Evolutionary conservation across 2,329 filamentous ascomycete genomes (phyloP).

Genomic region (Ceratocystis cacaofunesta): DNA sequence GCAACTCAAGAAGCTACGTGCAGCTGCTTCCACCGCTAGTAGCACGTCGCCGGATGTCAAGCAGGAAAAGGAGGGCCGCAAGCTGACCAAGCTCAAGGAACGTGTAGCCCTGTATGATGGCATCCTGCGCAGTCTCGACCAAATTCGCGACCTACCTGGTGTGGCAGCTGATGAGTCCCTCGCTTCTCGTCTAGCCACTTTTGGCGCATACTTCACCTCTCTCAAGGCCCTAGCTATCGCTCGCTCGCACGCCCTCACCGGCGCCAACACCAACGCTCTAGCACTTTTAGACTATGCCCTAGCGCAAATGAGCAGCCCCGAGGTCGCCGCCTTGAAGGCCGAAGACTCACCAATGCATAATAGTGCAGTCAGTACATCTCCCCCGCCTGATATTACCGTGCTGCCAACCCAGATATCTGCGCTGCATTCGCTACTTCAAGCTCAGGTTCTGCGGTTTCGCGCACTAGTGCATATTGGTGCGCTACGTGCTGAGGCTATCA

Average conservation of each 20-base stretch:
- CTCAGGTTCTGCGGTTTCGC: constrained; percentile 64
- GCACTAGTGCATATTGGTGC: constrained; percentile 73
- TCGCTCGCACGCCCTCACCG: constrained; percentile 64
- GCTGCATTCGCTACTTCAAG: constrained; percentile 48
- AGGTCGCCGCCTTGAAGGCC: constrained; percentile 29
- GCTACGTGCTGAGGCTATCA: constrained; percentile 34
- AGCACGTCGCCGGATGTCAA: constrained; percentile 16
- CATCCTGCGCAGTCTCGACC: constrained; percentile 77
- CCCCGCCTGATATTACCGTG: constrained; percentile 52
- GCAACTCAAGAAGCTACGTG: constrained; percentile 36
- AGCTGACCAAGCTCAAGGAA: constrained; percentile 68
- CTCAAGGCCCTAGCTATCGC: constrained; percentile 78
- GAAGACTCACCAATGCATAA: constrained; percentile 21
- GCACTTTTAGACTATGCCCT: constrained; percentile 64
- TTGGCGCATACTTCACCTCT: constrained; percentile 70
- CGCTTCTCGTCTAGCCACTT: constrained; percentile 61
- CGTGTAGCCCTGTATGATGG: constrained; percentile 82
- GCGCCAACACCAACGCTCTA: constrained; percentile 63
- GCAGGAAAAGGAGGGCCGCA: constrained; percentile 56
- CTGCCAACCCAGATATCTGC: constrained; percentile 40
- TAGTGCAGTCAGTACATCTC: constrained; percentile 25
- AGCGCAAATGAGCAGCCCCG: constrained; percentile 40
- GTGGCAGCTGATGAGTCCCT: constrained; percentile 72
- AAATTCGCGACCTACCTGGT: constrained; percentile 76
- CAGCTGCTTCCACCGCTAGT: constrained; percentile 21